Percentiles rank a stretch among this genome's conserved stretches.
phyloP scores from a whole-genome alignment of 768 basidiomycete genomes.

The Tremella yokohamensis region DNA sequence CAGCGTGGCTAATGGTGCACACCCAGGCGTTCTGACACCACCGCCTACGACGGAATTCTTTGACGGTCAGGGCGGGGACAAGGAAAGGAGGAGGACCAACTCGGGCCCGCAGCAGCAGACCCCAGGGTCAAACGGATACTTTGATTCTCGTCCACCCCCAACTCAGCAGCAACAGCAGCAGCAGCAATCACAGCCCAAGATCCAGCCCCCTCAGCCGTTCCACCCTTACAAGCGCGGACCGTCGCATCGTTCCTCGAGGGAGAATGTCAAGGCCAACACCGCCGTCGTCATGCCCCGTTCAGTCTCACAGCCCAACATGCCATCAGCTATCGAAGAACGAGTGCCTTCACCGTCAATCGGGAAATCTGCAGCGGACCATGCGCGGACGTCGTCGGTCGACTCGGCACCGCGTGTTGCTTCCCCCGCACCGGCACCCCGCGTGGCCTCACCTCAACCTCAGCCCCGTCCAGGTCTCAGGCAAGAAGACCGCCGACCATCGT shows the following conservation, averaged over 20 bases:
- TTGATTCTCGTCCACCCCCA: constrained; percentile 8
- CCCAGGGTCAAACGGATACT: constrained; percentile 1
- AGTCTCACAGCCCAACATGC: constrained; percentile 9
- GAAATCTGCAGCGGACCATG: constrained; percentile 7
- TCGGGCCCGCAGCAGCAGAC: constrained; percentile 21
- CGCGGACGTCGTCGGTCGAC: constrained; percentile 12
- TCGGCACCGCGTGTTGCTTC: constrained; percentile 4
- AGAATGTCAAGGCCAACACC: constrained; percentile 16
- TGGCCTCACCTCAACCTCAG: not conserved
- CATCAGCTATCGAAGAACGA: not conserved
- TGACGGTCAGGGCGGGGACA: not conserved
- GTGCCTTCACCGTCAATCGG: not conserved
- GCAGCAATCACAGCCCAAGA: constrained; percentile 5
- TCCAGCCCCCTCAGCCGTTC: constrained; percentile 18
- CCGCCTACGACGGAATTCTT: constrained; percentile 9
- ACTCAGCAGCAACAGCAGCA: constrained; percentile 12
- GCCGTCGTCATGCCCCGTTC: constrained; percentile 10
- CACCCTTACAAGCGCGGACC: constrained; percentile 44
- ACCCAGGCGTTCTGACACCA: constrained; percentile 22
- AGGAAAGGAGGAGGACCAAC: constrained; percentile 25
- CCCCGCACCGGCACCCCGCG: constrained; percentile 4
- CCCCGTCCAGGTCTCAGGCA: not conserved
- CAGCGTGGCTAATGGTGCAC: constrained; percentile 21
- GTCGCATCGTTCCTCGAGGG: constrained; percentile 26
- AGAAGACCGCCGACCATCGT: not conserved